phyloP scores from a whole-genome alignment of 208 protist genomes.

The Wallacemonas sp. region DNA sequence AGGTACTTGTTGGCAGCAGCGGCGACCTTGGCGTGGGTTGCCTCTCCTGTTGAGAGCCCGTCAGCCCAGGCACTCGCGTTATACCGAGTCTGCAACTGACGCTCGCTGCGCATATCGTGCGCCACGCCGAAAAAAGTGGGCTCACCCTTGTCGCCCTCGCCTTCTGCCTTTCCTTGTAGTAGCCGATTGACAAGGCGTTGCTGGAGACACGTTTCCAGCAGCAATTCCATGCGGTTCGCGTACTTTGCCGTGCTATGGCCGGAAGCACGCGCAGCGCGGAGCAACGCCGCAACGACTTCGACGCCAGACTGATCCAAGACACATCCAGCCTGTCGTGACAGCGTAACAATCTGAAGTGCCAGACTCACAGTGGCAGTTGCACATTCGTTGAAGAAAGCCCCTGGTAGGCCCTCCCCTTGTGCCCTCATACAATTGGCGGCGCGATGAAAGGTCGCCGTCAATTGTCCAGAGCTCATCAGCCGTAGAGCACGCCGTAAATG shows the following conservation, averaged over 20 bases:
- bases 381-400: background rate
- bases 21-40: constrained; percentile 25
- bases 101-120: constrained; percentile 38
- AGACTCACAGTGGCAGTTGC: constrained; percentile 42
- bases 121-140: constrained; percentile 44
- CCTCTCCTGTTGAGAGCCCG: constrained; percentile 21
- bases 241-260: constrained; percentile 49
- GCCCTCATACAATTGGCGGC: background rate
- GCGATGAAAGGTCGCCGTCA: constrained; percentile 25
- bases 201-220: constrained; percentile 59
- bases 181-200: constrained; percentile 44
- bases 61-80: constrained; percentile 58
- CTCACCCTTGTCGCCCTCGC: background rate
- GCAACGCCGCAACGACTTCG: constrained; percentile 35
- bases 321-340: constrained; percentile 60
- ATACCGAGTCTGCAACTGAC: constrained; percentile 49
- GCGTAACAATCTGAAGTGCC: constrained; percentile 63
- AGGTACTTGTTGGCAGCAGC: constrained; percentile 32
- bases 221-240: constrained; percentile 50
- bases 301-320: constrained; percentile 37
- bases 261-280: constrained; percentile 53
- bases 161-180: constrained; percentile 18
- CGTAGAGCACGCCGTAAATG: constrained; percentile 68
- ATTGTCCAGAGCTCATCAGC: constrained; percentile 31
- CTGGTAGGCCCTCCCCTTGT: background rate